Base-by-base conservation (phyloP, 192 early-diverging fungal species). In the Umbelopsis isabellina region DNA sequence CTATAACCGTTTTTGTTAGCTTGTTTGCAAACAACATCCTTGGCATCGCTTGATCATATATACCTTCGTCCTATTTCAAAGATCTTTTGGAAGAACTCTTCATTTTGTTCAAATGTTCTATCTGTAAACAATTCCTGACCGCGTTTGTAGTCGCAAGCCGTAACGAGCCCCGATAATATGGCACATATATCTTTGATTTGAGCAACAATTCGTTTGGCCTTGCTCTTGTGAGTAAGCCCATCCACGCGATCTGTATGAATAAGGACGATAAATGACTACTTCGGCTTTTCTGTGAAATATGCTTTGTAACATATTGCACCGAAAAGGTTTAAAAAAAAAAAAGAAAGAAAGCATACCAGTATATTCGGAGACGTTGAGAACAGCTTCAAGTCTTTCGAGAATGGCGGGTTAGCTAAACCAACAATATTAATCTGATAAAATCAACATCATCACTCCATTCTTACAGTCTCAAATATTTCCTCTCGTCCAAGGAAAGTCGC, bases 101-200 rank as follows among this genome's bases (percentile, higher is more conserved):
- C 88, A 75, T 95, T 94, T 41, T 91, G 88, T 50, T 85, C 91
- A 72, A 78, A 88, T 12, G 55, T 72, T 69, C 82, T 81, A 51
- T 93, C 88, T 46, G 85, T 83, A 69, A 94, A 92, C 52, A 95
- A 70, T 58, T 88, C 83, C 74, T 94, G 93, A 4, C 93, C 93
- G n/a, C 85, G 85, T 66, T 86, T 89, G 74, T 93, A 95, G 76
- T 95, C 91, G 51, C 87, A 86, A 41, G 91, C 89, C 33, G 98
- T 76, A 35, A 96, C 89, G 4, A 98, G 85, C 4, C 98, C 98
- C 25, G 92, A 92, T 35, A 99, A 83, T 46, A 98, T 96, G 12
- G 94, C 91, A 73, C 98, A 99, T 27, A 99, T 84, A 73, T 98
- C 97, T 65, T 93, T 93, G 77, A 99, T 98, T 77, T 99, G 98